Conservation (phyloP, 2,329 filamentous ascomycete genomes). For the Sclerotinia trifoliorum region DNA sequence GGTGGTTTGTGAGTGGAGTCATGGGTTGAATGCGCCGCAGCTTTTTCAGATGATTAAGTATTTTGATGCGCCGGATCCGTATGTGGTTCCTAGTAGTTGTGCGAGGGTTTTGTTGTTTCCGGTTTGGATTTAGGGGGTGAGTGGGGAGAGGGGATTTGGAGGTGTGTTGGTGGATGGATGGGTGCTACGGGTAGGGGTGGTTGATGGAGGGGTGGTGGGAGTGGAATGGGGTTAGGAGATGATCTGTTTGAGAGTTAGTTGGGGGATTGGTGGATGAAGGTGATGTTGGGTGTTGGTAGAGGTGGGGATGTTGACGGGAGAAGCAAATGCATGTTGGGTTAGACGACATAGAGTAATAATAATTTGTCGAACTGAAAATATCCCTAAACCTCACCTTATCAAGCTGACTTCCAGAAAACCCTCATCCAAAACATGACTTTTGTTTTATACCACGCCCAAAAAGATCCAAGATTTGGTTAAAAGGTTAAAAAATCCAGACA, state of each 20-base stretch:
- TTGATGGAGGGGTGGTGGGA: background rate
- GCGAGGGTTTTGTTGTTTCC: constrained; percentile 28
- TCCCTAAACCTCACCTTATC: background rate
- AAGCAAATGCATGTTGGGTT: background rate
- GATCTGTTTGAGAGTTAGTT: background rate
- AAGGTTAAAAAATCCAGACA: too few relatives aligned
- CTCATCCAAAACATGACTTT: too few relatives aligned
- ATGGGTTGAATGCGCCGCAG: constrained; percentile 33
- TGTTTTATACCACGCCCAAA: background rate
- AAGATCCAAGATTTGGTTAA: background rate
- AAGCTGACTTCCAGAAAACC: background rate
- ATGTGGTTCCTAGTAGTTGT: constrained; percentile 27
- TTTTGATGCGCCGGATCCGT: constrained; percentile 26
- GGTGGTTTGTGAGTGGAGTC: constrained; percentile 35
- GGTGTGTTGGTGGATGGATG: background rate
- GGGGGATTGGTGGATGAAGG: background rate
- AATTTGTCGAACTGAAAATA: background rate
- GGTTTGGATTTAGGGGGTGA: constrained; percentile 20
- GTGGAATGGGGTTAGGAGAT: background rate
- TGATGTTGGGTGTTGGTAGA: too few relatives aligned
- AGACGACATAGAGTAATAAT: background rate
- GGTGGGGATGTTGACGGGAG: too few relatives aligned
- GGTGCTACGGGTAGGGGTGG: too few relatives aligned
- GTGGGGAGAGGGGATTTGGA: too few relatives aligned
- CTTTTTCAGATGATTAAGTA: constrained; percentile 32